Evolutionary conservation across 768 basidiomycete species (phyloP).

Genomic region (Pholiota microspora): DNA sequence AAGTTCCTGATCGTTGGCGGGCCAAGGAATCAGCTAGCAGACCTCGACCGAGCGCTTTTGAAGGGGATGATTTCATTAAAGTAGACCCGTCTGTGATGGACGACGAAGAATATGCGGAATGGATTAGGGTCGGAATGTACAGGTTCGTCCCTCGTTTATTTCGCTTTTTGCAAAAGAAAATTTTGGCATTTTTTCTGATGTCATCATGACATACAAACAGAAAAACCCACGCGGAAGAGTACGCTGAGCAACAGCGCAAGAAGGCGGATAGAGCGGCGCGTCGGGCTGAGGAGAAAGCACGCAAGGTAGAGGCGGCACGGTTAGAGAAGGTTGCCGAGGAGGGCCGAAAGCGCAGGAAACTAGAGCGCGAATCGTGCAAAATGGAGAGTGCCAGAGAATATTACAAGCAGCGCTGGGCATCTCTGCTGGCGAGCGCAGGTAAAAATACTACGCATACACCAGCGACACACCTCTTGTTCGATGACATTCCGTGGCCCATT

Average conservation of each 20-base stretch:
- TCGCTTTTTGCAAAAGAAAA: too few species aligned
- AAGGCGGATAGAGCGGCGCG: conserved; percentile 54
- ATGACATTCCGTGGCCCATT: conserved; percentile 77
- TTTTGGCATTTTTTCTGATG: conserved; percentile 6
- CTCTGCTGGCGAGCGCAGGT: conserved; percentile 32
- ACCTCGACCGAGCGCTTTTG: conserved; percentile 20
- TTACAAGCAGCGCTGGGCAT: conserved; percentile 61
- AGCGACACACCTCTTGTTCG: conserved; percentile 38
- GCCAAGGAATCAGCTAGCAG: conserved; percentile 17
- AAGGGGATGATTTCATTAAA: conserved; percentile 39
- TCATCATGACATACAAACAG: conserved; percentile 30
- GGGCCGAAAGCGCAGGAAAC: conserved; percentile 45
- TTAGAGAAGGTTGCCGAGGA: conserved; percentile 52
- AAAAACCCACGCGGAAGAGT: conserved; percentile 65
- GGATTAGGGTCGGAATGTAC: conserved; percentile 87
- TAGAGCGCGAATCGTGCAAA: conserved; percentile 42
- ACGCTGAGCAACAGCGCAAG: conserved; percentile 57
- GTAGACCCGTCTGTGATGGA: conserved; percentile 57
- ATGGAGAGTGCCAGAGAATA: conserved; percentile 44
- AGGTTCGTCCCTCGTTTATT: conserved; percentile 39
- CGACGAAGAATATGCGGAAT: conserved; percentile 87
- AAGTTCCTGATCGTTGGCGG: conserved; percentile 73
- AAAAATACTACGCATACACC: conserved; percentile 14
- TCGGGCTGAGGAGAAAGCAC: conserved; percentile 50
- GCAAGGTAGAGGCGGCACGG: conserved; percentile 50